These are phyloP conservation scores for Gleditsia sinensis DNA, from an alignment of 306 rosid species.

Conservation along the genomic window DNA sequence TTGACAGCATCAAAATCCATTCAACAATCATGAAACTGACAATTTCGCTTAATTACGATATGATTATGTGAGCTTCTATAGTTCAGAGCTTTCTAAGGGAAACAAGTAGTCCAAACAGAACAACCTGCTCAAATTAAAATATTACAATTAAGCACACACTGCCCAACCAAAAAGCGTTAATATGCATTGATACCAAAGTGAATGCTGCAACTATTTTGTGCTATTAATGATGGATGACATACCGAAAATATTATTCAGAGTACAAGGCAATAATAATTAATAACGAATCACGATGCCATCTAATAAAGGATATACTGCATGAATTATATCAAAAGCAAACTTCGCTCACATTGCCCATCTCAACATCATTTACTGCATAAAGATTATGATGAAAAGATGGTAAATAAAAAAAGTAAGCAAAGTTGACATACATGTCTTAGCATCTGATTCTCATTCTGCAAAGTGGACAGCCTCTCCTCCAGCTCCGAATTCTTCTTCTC, in stretches of 20 bases:
- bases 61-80: not conserved
- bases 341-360: not conserved
- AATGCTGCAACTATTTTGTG: no score
- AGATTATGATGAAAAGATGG: not conserved
- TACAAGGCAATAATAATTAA: not conserved
- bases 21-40: not conserved
- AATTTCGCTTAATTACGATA: not conserved
- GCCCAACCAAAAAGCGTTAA: not conserved
- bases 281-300: not conserved
- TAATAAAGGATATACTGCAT: not conserved
- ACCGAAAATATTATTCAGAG: not conserved
- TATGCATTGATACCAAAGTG: not conserved
- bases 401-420: not conserved
- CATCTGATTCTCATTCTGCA: constrained; percentile 99
- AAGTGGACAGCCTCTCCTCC: constrained; percentile 80
- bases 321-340: not conserved
- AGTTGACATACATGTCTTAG: constrained; percentile 81
- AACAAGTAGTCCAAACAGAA: not conserved
- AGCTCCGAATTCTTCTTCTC: constrained; percentile 86
- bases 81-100: not conserved
- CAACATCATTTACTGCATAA: not conserved
- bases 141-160: not conserved
- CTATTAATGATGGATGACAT: not conserved
- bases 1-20: not conserved
- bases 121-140: not conserved